These are phyloP conservation scores for Colletotrichum tropicale DNA, from an alignment of 2,329 filamentous ascomycete genomes.

Conservation along the genomic window DNA sequence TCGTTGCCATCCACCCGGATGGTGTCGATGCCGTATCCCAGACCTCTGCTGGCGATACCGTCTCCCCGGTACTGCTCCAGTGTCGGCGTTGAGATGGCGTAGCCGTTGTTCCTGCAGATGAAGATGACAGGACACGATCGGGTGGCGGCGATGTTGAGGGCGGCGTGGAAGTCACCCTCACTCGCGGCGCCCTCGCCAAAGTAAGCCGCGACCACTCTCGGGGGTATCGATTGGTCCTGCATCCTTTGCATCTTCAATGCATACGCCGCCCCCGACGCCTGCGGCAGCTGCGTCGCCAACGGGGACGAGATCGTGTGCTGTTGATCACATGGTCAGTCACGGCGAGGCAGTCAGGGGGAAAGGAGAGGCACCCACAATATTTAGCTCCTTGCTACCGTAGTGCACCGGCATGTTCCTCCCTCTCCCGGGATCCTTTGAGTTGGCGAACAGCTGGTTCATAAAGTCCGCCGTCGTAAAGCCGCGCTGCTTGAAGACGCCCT, in stretches of 20 bases:
- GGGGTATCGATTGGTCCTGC: conserved; percentile 70
- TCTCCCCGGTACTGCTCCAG: conserved; percentile 91
- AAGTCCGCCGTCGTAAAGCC: conserved; percentile 89
- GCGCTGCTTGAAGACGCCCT: conserved; percentile 87
- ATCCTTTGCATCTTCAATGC: conserved; percentile 82
- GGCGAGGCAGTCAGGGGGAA: background rate
- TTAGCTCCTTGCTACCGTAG: conserved; percentile 83
- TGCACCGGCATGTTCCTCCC: conserved; percentile 98
- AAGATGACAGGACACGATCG: conserved; percentile 87
- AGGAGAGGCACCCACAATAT: conserved; percentile 67
- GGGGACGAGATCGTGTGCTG: conserved; percentile 85
- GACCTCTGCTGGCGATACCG: conserved; percentile 84
- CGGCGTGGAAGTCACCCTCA: conserved; percentile 91
- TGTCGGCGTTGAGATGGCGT: conserved; percentile 88
- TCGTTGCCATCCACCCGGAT: conserved; percentile 95
- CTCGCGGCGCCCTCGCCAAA: conserved; percentile 91
- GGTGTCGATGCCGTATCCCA: conserved; percentile 93
- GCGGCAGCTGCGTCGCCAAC: conserved; percentile 86
- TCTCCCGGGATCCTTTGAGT: conserved; percentile 76
- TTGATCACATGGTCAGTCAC: background rate
- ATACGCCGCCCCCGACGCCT: conserved; percentile 86
- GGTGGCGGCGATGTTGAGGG: conserved; percentile 89
- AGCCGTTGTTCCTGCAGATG: conserved; percentile 92
- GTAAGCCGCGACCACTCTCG: conserved; percentile 79
- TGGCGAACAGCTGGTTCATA: conserved; percentile 95